Evolutionary conservation across 78 protist species (phyloP).

Genomic region (Guillardia theta): DNA sequence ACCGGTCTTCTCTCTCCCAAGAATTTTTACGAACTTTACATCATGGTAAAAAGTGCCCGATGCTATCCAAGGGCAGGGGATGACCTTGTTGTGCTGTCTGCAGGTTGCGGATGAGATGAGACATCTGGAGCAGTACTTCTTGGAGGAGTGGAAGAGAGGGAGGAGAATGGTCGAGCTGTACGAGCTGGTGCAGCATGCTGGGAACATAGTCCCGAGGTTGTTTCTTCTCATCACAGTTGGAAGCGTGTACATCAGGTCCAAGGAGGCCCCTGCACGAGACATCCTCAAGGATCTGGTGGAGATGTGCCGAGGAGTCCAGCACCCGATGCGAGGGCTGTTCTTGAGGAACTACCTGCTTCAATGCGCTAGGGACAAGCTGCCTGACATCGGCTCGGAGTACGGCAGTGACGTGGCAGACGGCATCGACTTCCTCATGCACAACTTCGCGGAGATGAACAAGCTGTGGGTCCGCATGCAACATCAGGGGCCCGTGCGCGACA

Average conservation of each 20-base stretch:
- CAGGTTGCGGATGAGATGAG: slow-evolving; percentile 83
- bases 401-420: slow-evolving; percentile 66
- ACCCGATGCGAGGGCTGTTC: slow-evolving; percentile 97
- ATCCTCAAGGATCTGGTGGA: slow-evolving; percentile 88
- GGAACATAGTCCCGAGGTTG: slow-evolving; percentile 94
- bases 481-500: slow-evolving; percentile 75
- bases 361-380: slow-evolving; percentile 81
- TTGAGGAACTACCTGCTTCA: slow-evolving; percentile 89
- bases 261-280: slow-evolving; percentile 83
- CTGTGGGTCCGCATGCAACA: slow-evolving; percentile 98
- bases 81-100: too few relatives aligned
- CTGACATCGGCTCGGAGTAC: slow-evolving; percentile 69
- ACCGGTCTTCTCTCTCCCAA: slow-evolving; percentile 89
- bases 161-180: slow-evolving; percentile 79
- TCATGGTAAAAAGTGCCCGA: too few relatives aligned
- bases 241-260: slow-evolving; percentile 77
- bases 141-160: slow-evolving; percentile 45
- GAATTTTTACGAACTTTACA: slow-evolving; percentile 89
- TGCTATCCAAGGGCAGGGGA: too few relatives aligned
- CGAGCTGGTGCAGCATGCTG: slow-evolving; percentile 95
- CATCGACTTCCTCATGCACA: slow-evolving; percentile 83
- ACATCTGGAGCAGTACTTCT: slow-evolving; percentile 70
- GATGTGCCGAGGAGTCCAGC: slow-evolving; percentile 96
- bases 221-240: slow-evolving; percentile 77
- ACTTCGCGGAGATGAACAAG: slow-evolving; percentile 96